Evolutionary conservation across 2,329 filamentous ascomycete species (phyloP).

Genomic region (Pestalotiopsis sp.): DNA sequence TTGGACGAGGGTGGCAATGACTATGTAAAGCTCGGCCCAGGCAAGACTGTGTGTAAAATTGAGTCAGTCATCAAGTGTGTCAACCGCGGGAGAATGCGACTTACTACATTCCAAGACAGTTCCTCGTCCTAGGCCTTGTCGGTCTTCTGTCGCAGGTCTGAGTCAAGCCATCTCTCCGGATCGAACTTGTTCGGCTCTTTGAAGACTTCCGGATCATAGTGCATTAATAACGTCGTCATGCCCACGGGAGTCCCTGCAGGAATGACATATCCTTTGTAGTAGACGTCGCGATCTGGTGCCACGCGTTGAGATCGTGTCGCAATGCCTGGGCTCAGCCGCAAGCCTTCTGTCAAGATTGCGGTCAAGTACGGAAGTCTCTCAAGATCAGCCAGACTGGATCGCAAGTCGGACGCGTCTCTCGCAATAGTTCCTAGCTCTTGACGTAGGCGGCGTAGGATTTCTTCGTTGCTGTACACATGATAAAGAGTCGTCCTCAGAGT

Average conservation of each 20-base stretch:
- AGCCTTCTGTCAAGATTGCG: background rate
- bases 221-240: slow-evolving; percentile 28
- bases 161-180: slow-evolving; percentile 12
- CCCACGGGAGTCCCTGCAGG: slow-evolving; percentile 30
- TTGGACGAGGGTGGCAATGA: slow-evolving; percentile 21
- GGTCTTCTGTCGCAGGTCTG: background rate
- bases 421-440: background rate
- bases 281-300: slow-evolving; percentile 20
- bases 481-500: background rate
- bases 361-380: background rate
- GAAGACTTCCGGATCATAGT: slow-evolving; percentile 10
- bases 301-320: slow-evolving; percentile 27
- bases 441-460: background rate
- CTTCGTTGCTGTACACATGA: background rate
- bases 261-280: slow-evolving; percentile 27
- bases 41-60: background rate
- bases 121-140: slow-evolving; percentile 1
- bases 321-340: slow-evolving; percentile 31
- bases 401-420: background rate
- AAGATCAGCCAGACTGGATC: background rate
- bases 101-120: slow-evolving; percentile 13
- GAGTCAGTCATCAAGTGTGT: background rate
- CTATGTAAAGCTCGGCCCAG: slow-evolving; percentile 25
- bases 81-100: background rate
- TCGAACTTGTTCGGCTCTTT: slow-evolving; percentile 1